A percentile compares a stretch with the other conserved stretches of the same genome.
phyloP scores from a whole-genome alignment of 306 rosid species.

The Acmispon strigosus region DNA sequence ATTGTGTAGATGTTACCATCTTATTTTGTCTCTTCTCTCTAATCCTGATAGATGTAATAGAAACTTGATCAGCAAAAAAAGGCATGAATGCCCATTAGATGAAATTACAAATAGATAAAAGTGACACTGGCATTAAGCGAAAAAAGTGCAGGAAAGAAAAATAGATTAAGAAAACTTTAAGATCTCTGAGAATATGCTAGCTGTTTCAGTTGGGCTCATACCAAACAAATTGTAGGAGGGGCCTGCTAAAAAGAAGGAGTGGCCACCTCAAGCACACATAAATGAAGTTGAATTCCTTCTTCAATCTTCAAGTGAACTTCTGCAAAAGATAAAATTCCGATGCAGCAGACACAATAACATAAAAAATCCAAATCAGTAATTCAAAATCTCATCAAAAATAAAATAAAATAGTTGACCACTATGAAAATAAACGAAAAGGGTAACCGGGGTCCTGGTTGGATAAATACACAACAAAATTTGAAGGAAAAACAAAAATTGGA shows the following conservation, averaged over 20 bases:
- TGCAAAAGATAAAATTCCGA: conserved; percentile 41
- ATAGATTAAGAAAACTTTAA: background rate
- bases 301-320: conserved; percentile 41
- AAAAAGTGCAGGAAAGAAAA: no score
- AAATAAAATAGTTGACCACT: background rate
- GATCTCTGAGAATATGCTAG: no score
- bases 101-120: background rate
- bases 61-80: background rate
- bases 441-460: background rate
- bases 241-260: background rate
- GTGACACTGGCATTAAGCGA: no score
- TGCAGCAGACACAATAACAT: conserved; percentile 50
- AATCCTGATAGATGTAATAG: conserved; percentile 4
- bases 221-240: background rate
- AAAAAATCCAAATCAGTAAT: background rate
- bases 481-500: background rate
- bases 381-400: background rate
- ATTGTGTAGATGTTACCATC: conserved; percentile 35
- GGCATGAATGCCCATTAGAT: background rate
- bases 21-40: conserved; percentile 11
- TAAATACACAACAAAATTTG: background rate
- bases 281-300: conserved; percentile 46
- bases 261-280: conserved; percentile 20
- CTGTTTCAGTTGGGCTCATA: no score
- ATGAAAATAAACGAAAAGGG: background rate